Evolutionary conservation across 108 stramenopile genomes (phyloP), one percentile per base, ranked within the genome.

Genomic region (Nannochloropsis salina): DNA sequence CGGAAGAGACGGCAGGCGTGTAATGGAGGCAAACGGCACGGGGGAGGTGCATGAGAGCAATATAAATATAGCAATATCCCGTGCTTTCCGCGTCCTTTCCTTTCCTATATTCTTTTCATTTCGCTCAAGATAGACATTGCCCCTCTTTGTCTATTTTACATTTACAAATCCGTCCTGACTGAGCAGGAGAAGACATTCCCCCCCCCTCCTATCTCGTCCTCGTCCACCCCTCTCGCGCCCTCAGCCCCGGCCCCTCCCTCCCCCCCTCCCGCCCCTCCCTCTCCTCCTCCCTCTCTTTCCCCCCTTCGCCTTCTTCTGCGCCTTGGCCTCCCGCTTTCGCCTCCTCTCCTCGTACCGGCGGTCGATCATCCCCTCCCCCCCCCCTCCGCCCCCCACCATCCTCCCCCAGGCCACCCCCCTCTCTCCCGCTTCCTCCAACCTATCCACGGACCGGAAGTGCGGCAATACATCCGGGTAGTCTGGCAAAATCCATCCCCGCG

Each of bases 351-450:
- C 61, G n/a, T 74, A 74, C n/a, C 61, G 61, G 15, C 61, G 61
- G n/a, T 74, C 61, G n/a, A 74, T 74, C 5, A 74, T 1, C 2
- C 61, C 61, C 61, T 74, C 61, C 5, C 61, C n/a, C n/a, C 61
- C 61, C n/a, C 61, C 61, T n/a, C 2, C 61, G 15, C 61, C 61
- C n/a, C 61, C 61, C 15, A 74, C n/a, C 2, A n/a, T 20, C 20
- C n/a, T n/a, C 2, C 15, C 15, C 2, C n/a, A 15, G 2, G n/a
- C 61, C 2, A 74, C 5, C 61, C n/a, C 61, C n/a, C n/a, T n/a
- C 61, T 20, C n/a, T n/a, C 61, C 61, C n/a, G 61, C 61, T n/a
- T 74, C 61, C 61, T 74, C n/a, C 61, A 74, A 74, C 61, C 61
- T 74, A n/a, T 74, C 61, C 15, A 74, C n/a, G 5, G 61, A 74